phyloP scores from a whole-genome alignment of 805 yeast species.

The Candida ascalaphidarum region DNA sequence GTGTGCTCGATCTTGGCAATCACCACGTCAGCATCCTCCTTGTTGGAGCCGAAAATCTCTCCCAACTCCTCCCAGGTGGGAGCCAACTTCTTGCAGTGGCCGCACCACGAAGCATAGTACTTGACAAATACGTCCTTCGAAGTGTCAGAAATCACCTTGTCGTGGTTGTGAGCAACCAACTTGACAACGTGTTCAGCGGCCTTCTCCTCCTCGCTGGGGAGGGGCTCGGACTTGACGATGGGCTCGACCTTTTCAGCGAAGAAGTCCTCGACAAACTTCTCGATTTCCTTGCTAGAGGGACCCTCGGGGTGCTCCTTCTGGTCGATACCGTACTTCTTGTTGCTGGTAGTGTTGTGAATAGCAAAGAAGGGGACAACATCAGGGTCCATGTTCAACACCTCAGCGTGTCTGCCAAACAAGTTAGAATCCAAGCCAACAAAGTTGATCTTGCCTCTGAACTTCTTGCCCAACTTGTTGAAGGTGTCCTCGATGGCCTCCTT shows the following conservation, averaged over 20 bases:
- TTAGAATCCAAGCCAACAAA: conserved; percentile 85
- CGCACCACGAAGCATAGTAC: conserved; percentile 98
- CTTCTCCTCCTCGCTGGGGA: conserved; percentile 76
- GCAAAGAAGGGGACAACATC: conserved; percentile 80
- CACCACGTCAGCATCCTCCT: conserved; percentile 43
- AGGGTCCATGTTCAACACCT: conserved; percentile 73
- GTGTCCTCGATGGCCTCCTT: conserved; percentile 44
- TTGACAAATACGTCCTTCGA: conserved; percentile 72
- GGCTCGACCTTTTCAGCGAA: conserved; percentile 60
- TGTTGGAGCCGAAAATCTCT: conserved; percentile 47
- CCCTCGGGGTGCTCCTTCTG: conserved; percentile 48
- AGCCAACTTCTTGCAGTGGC: conserved; percentile 88
- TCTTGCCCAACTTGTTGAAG: conserved; percentile 59
- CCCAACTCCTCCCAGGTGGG: conserved; percentile 88
- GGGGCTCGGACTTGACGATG: conserved; percentile 73
- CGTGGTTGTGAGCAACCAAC: conserved; percentile 80
- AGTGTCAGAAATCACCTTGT: conserved; percentile 49
- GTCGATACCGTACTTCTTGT: conserved; percentile 70
- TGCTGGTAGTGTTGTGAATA: conserved; percentile 61
- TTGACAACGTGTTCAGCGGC: conserved; percentile 49
- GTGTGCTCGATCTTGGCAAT: conserved; percentile 89
- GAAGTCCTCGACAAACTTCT: conserved; percentile 55
- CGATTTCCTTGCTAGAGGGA: conserved; percentile 39
- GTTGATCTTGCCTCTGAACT: conserved; percentile 71
- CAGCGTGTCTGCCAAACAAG: conserved; percentile 79